These are phyloP conservation scores for Allium cepa DNA, from an alignment of 106 monocot species.

Conservation along the genomic window DNA sequence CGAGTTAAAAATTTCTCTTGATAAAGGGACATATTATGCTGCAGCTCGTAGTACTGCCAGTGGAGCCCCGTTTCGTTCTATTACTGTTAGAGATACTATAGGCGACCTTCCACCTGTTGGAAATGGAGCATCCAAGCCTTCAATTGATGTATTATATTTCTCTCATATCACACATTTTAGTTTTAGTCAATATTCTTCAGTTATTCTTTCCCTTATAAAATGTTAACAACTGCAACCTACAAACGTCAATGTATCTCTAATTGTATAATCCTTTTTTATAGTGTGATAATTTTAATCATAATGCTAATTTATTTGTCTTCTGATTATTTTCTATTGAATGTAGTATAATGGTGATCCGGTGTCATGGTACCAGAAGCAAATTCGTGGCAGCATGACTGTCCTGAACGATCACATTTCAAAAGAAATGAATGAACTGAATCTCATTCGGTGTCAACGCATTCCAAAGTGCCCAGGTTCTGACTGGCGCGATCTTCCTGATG, in stretches of 20 bases:
- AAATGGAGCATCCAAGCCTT: conserved; percentile 71
- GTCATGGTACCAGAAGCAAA: conserved; percentile 97
- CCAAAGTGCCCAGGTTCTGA: conserved; percentile 82
- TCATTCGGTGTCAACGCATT: conserved; percentile 83
- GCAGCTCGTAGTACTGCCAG: conserved; percentile 79
- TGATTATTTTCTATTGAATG: conserved; percentile 6
- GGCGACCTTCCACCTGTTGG: conserved; percentile 79
- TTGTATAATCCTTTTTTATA: neutral
- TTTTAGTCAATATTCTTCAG: neutral
- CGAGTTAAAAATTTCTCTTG: conserved; percentile 68
- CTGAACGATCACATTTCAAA: conserved; percentile 91
- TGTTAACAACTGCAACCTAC: neutral
- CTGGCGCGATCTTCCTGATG: conserved; percentile 95
- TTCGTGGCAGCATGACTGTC: conserved; percentile 44
- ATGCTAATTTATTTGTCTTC: neutral
- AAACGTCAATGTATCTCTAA: neutral
- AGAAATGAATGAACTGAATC: conserved; percentile 97
- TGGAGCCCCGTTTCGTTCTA: conserved; percentile 88
- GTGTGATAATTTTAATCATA: neutral
- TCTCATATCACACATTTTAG: neutral
- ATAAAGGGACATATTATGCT: conserved; percentile 43
- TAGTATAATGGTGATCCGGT: conserved; percentile 71
- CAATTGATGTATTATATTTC: conserved; percentile 30
- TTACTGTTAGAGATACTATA: conserved; percentile 77
- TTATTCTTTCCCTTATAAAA: neutral